Conservation (phyloP, 768 basidiomycete genomes). For the Leccinum uliginosum region DNA sequence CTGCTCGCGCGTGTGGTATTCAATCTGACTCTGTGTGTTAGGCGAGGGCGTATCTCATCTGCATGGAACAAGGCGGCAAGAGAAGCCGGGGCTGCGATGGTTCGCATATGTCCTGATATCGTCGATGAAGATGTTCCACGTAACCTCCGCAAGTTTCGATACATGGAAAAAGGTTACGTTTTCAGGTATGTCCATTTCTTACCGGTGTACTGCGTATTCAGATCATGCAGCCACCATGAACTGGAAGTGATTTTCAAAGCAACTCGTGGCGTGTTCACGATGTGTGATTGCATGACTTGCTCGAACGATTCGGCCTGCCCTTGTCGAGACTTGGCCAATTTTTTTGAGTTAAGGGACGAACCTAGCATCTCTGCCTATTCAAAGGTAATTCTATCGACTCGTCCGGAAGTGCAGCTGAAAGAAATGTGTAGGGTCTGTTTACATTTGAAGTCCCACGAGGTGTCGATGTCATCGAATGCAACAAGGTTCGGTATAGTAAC, state of each 20-base stretch:
- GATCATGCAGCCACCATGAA: conserved; percentile 13
- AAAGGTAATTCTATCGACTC: conserved; percentile 20
- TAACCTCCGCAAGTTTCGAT: conserved; percentile 41
- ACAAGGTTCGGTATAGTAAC: conserved; percentile 42
- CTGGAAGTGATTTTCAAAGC: conserved; percentile 20
- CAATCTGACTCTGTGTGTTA: conserved; percentile 6
- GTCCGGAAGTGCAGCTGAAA: neutral
- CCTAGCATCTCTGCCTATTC: conserved; percentile 41
- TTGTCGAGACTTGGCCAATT: conserved; percentile 46
- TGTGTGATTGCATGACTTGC: conserved; percentile 43
- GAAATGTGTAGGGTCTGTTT: conserved; percentile 43
- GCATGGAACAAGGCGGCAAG: conserved; percentile 29
- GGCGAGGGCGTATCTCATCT: conserved; percentile 24
- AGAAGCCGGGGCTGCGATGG: conserved; percentile 25
- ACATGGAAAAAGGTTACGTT: conserved; percentile 49
- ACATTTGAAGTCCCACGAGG: conserved; percentile 39
- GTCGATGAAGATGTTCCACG: conserved; percentile 38
- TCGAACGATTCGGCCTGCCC: conserved; percentile 34
- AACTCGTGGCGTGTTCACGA: conserved; percentile 34
- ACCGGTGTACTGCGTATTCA: conserved; percentile 2
- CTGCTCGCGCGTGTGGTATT: neutral
- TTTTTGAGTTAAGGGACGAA: conserved; percentile 27
- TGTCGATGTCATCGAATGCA: conserved; percentile 62
- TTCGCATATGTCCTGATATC: conserved; percentile 33
- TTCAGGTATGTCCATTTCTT: conserved; percentile 35